phyloP scores from a whole-genome alignment of 148 eudicot genomes.

The Silene latifolia region DNA sequence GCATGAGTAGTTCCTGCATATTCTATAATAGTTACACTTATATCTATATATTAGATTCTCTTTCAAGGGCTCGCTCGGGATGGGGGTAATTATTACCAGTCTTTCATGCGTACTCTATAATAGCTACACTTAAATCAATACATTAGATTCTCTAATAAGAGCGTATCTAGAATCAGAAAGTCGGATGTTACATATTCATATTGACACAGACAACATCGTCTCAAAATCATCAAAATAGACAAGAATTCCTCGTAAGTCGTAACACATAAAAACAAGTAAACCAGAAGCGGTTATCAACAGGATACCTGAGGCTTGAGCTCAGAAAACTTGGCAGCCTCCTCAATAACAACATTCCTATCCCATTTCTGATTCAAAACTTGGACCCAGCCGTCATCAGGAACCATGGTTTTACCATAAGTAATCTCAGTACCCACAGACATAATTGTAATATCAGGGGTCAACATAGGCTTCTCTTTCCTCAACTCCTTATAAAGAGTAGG shows the following conservation, averaged over 20 bases:
- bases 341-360: constrained; percentile 51
- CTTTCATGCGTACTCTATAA: neutral
- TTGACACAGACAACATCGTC: neutral
- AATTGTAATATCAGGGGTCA: constrained; percentile 70
- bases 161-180: neutral
- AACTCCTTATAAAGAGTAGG: constrained; percentile 58
- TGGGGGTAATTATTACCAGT: no score
- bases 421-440: constrained; percentile 82
- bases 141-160: no score
- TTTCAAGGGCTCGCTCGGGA: no score
- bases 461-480: constrained; percentile 67
- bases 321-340: constrained; percentile 50
- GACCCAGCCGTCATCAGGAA: constrained; percentile 68
- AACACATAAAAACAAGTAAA: neutral
- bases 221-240: neutral
- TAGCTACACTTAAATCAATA: no score
- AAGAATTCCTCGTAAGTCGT: no score
- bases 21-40: neutral
- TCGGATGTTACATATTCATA: neutral
- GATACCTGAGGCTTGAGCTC: constrained; percentile 66
- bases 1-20: neutral
- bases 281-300: neutral
- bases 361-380: constrained; percentile 51
- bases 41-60: no score
- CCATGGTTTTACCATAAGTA: constrained; percentile 64